phyloP scores from a whole-genome alignment of 1,284 basidiomycete species.

The Schizophyllum amplum region DNA sequence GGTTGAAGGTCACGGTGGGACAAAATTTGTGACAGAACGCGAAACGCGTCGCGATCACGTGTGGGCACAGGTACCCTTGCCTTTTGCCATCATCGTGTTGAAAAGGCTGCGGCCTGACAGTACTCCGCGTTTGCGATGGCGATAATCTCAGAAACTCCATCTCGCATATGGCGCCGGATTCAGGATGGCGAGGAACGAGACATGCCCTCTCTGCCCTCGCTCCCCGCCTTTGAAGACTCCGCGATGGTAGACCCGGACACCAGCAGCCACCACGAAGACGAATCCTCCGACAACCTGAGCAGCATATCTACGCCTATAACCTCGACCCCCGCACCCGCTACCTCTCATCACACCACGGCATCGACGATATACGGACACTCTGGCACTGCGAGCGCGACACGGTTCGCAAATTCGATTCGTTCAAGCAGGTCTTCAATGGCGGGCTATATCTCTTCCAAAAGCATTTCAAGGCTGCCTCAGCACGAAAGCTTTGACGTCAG shows the following conservation, averaged over 20 bases:
- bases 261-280: not conserved
- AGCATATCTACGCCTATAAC: constrained; percentile 22
- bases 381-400: constrained; percentile 36
- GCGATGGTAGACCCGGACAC: constrained; percentile 19
- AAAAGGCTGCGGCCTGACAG: no score
- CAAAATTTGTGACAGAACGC: not conserved
- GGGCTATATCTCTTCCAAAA: constrained; percentile 20
- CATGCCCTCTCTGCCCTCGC: constrained; percentile 70
- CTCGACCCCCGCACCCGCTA: constrained; percentile 22
- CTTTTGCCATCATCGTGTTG: not conserved
- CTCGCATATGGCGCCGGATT: constrained; percentile 64
- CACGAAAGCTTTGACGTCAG: constrained; percentile 52
- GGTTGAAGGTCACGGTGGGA: not conserved
- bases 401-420: constrained; percentile 67
- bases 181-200: constrained; percentile 51
- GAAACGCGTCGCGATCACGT: not conserved
- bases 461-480: constrained; percentile 11
- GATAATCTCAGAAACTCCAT: constrained; percentile 64
- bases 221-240: constrained; percentile 60
- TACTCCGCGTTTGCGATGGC: constrained; percentile 29
- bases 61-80: not conserved
- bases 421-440: constrained; percentile 27
- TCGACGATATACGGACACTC: constrained; percentile 10
- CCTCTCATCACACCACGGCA: constrained; percentile 17
- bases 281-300: no score